Conservation (phyloP, 1,284 basidiomycete genomes). For the Ustilago esculenta region DNA sequence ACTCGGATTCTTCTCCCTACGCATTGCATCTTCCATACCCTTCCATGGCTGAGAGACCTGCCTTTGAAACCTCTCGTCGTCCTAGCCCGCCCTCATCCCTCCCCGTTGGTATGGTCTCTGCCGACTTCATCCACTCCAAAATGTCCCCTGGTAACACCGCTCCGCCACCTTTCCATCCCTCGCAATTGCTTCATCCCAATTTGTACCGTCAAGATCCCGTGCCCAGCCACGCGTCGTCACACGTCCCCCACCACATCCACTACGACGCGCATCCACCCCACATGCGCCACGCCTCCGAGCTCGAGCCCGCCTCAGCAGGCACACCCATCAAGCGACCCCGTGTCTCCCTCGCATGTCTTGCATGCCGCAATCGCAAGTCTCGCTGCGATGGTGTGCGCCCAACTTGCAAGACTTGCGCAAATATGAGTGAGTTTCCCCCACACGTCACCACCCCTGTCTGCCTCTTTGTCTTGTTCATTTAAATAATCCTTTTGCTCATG, state of each 20-base stretch:
- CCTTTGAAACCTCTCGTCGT: conserved; percentile 15
- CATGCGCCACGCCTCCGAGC: conserved; percentile 10
- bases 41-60: conserved; percentile 9
- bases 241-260: conserved; percentile 19
- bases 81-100: conserved; percentile 14
- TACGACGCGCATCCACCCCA: conserved; percentile 13
- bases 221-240: conserved; percentile 14
- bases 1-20: conserved; percentile 5
- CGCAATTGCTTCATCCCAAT: conserved; percentile 18
- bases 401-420: conserved; percentile 48
- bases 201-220: conserved; percentile 16
- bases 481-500: too few relatives aligned
- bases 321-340: conserved; percentile 48
- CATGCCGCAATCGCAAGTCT: conserved; percentile 50
- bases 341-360: conserved; percentile 44
- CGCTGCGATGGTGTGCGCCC: conserved; percentile 45
- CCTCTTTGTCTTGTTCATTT: too few relatives aligned
- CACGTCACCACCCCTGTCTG: too few relatives aligned
- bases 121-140: conserved; percentile 22
- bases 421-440: conserved; percentile 48
- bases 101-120: conserved; percentile 36
- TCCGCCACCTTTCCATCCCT: conserved; percentile 3
- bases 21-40: conserved; percentile 21
- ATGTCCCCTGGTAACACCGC: conserved; percentile 20
- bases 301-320: conserved; percentile 6